Percentiles rank a stretch among this genome's conserved stretches.
These are phyloP conservation scores for Ustilago loliicola DNA, from an alignment of 1,284 basidiomycete genomes.

Conservation along the genomic window DNA sequence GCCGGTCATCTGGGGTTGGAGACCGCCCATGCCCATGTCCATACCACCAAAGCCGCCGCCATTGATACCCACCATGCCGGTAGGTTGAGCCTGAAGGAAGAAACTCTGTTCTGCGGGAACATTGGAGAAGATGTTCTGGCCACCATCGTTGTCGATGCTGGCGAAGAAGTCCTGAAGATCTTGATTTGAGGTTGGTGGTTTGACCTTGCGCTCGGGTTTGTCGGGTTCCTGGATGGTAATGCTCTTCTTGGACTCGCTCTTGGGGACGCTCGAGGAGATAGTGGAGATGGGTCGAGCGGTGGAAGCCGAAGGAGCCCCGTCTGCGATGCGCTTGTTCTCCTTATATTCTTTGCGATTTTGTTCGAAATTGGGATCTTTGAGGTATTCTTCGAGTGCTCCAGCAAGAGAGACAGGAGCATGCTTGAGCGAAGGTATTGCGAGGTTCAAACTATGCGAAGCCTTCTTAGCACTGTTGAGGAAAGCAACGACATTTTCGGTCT, in stretches of 20 bases:
- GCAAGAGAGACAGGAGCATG: constrained; percentile 95
- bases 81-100: constrained; percentile 56
- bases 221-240: constrained; percentile 59
- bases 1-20: constrained; percentile 70
- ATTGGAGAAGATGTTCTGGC: constrained; percentile 78
- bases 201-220: constrained; percentile 48
- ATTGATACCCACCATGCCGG: constrained; percentile 56
- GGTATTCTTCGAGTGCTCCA: constrained; percentile 92
- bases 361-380: constrained; percentile 95
- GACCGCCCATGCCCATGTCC: constrained; percentile 68
- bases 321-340: constrained; percentile 82
- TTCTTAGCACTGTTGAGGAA: constrained; percentile 93
- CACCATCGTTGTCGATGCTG: constrained; percentile 86
- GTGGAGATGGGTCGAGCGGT: constrained; percentile 23
- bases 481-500: constrained; percentile 93
- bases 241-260: constrained; percentile 53
- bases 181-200: constrained; percentile 64
- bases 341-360: constrained; percentile 91
- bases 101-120: constrained; percentile 48
- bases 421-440: constrained; percentile 92
- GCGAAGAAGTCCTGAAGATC: constrained; percentile 88
- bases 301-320: constrained; percentile 72
- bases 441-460: constrained; percentile 89
- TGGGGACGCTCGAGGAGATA: constrained; percentile 28
- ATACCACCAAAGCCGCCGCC: constrained; percentile 64